Evolutionary conservation across 1,139 yeast genomes (phyloP), one percentile per base, ranked within the genome.

Genomic region (Pichia sp.): DNA sequence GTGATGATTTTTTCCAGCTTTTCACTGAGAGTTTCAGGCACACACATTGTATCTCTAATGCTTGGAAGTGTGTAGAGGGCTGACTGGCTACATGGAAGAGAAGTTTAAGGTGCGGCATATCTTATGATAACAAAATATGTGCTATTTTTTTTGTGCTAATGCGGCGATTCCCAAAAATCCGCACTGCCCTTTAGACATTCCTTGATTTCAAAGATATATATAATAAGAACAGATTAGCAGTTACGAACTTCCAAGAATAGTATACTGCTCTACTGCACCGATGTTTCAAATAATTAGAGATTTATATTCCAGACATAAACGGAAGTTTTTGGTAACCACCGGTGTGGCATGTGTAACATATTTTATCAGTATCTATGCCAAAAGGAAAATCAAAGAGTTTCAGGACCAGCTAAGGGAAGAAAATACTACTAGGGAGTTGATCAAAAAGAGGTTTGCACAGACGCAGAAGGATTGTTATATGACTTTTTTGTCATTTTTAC

Each of bases 401-500:
- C 90, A 83, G 59, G 77, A 81, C 52, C 71, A 81, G 41, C 65
- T 87, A 48, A 73, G 77, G 48, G 85, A 85, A 55, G 95, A 87
- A 64, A 75, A 83, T 47, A 77, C 82, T 49, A 82, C 88, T 44
- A 79, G 82, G 55, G 95, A 86, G 58, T 95, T 85, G 56, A 82
- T 83, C 45, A 73, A 71, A 52, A 65, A 80, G 53, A 67, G 95
- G 50, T 92, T 88, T 59, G 79, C 84, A 44, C 97, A 88, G 66
- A 92, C 96, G 27, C 97, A 90, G 59, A 83, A 82, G 56, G 97
- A 92, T 65, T 86, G 96, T 42, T 74, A 85, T 46, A 81, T 80
- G 64, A 90, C 97, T 0, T 78, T 90, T 48, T 71, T 85, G 60
- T 92, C 95, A 8, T 72, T 92, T 53, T 68, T 87, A 45, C 95